Conservation (phyloP, 768 basidiomycete genomes). For the Xanthoconium purpureum region DNA sequence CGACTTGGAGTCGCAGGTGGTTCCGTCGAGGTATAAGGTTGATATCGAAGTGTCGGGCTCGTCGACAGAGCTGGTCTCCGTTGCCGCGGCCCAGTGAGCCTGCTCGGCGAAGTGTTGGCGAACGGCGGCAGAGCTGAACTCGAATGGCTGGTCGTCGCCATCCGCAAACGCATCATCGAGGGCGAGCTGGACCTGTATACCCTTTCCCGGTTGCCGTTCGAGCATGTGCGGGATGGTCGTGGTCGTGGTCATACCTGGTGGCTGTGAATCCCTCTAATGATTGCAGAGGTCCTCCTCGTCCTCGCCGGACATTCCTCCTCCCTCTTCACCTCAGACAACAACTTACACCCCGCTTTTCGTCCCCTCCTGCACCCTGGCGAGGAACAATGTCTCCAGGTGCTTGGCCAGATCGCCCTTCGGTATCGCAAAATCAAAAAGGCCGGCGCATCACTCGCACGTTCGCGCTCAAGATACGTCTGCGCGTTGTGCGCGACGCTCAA, state of each 20-base stretch:
- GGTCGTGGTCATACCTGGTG: conserved; percentile 15
- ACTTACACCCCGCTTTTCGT: conserved; percentile 59
- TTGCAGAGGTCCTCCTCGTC: conserved; percentile 83
- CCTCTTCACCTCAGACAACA: conserved; percentile 63
- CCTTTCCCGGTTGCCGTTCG: conserved; percentile 27
- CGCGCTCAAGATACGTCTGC: conserved; percentile 72
- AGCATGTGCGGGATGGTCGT: conserved; percentile 12
- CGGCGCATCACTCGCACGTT: conserved; percentile 48
- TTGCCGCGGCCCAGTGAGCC: conserved; percentile 34
- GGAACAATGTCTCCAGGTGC: conserved; percentile 74
- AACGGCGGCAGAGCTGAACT: conserved; percentile 60
- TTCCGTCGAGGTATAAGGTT: conserved; percentile 52
- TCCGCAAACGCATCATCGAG: conserved; percentile 73
- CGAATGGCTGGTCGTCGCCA: conserved; percentile 44
- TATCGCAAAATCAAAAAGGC: conserved; percentile 70
- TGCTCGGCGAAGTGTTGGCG: conserved; percentile 59
- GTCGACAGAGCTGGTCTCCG: conserved; percentile 33
- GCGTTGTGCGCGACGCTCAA: conserved; percentile 73
- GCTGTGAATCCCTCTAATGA: conserved; percentile 35
- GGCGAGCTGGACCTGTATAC: conserved; percentile 30
- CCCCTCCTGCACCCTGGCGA: conserved; percentile 88
- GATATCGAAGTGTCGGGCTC: conserved; percentile 50
- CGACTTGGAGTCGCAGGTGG: conserved; percentile 16
- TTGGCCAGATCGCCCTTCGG: conserved; percentile 70
- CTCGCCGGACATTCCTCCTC: conserved; percentile 87